Evolutionary conservation across 2,329 filamentous ascomycete genomes (phyloP), one percentile per base, ranked within the genome.

Genomic region (Epichloe sylvatica): DNA sequence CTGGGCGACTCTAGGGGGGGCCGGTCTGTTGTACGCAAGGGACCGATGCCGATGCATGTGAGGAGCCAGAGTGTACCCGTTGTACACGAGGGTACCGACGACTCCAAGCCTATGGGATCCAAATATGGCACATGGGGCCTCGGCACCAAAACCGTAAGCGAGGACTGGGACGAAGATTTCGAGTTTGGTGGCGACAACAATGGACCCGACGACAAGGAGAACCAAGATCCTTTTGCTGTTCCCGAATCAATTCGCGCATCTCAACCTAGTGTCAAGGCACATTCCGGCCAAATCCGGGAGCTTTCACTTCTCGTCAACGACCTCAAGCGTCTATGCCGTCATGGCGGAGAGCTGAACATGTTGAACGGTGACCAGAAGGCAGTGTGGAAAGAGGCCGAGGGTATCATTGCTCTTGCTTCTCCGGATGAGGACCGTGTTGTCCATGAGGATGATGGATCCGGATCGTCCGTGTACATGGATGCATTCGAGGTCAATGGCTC

Each of bases 121-220:
- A 90, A 89, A 59, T 91, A 88, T 60, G 84, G 86, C 41, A 90
- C 86, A 1, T 91, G 86, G 86, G 85, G 84, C 2, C 69, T 88
- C 40, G 80, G 83, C n/a, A 82, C 79, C 54, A 90, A 90, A 64
- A 83, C 79, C 15, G 81, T 82, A 11, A 90, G 83, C 53, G 87
- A 94, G 62, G 86, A 92, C 60, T 94, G 87, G 87, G 87, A 91
- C 57, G 85, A 90, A 54, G 87, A 94, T 62, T 92, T 94, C 57
- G 85, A 91, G 52, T 90, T 91, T 61, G 75, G 75, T 8, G 70
- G 68, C 25, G 62, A 72, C 34, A 70, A 67, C 41, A 59, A 65
- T 36, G 62, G 53, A 4, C 64, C 64, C n/a, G 62, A 64, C 37
- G 65, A 64, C 35, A 64, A 62, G 30, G 62, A 64, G 25, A 64